These are phyloP conservation scores for Artomyces pyxidatus DNA, from an alignment of 768 basidiomycete species.

Conservation along the genomic window DNA sequence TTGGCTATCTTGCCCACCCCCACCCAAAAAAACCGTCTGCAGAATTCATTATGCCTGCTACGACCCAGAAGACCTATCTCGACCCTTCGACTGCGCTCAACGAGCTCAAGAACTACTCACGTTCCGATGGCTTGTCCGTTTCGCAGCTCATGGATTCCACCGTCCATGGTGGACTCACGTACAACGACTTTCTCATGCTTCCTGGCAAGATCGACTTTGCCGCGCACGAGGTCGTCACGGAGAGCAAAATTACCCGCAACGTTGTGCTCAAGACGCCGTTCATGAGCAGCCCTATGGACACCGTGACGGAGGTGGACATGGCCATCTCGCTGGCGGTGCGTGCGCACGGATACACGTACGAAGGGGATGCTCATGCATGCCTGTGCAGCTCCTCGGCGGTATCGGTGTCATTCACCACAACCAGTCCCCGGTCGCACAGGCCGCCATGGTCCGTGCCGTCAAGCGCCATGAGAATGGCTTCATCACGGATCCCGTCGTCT, in stretches of 20 bases:
- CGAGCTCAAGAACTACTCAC: constrained; percentile 62
- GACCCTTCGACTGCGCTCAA: constrained; percentile 53
- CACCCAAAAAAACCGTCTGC: neutral
- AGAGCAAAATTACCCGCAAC: constrained; percentile 85
- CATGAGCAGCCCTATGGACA: constrained; percentile 98
- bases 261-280: constrained; percentile 92
- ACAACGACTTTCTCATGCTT: constrained; percentile 93
- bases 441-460: constrained; percentile 94
- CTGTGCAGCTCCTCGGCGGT: constrained; percentile 73
- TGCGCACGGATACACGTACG: constrained; percentile 7
- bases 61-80: constrained; percentile 6
- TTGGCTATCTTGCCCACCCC: constrained; percentile 10
- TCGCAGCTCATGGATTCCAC: constrained; percentile 82
- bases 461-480: constrained; percentile 99
- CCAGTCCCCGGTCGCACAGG: constrained; percentile 75
- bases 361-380: constrained; percentile 4
- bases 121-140: constrained; percentile 77
- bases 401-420: constrained; percentile 99
- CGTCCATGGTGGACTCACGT: constrained; percentile 87
- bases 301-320: constrained; percentile 94
- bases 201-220: constrained; percentile 96
- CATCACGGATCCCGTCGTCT: constrained; percentile 89
- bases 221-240: constrained; percentile 69
- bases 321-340: constrained; percentile 87
- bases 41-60: neutral